A percentile compares a stretch with the other conserved stretches of the same genome.
Conservation (phyloP, 2,329 filamentous ascomycete genomes). For the Arthrobotrys sphaeroides region DNA sequence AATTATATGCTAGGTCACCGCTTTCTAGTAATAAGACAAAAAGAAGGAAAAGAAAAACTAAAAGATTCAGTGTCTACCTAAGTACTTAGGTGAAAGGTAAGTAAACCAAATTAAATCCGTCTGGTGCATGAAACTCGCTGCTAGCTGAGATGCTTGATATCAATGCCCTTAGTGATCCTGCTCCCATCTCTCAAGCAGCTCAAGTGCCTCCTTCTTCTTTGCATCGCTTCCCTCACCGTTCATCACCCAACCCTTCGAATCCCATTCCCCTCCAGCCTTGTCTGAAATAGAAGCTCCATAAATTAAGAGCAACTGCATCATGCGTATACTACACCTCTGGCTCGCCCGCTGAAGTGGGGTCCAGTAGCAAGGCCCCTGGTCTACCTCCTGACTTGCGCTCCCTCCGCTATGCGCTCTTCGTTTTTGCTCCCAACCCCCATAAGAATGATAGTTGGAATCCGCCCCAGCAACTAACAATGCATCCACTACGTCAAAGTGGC, state of each 20-base stretch:
- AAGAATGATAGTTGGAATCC: background rate
- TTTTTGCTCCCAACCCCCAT: background rate
- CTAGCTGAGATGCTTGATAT: background rate
- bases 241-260: conserved; percentile 13
- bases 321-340: background rate
- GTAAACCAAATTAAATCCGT: no score
- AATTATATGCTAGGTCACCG: no score
- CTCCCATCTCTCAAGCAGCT: conserved; percentile 11
- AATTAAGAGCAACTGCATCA: conserved; percentile 15
- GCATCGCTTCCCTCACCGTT: background rate
- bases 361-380: background rate
- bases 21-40: no score
- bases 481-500: conserved; percentile 5
- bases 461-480: conserved; percentile 7
- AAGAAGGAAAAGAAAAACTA: no score
- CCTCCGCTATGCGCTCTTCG: background rate
- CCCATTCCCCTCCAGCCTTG: conserved; percentile 19
- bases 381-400: background rate
- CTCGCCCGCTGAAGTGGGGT: conserved; percentile 19
- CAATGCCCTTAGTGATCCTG: background rate
- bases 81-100: no score
- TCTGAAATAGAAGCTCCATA: conserved; percentile 15
- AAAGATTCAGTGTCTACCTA: no score
- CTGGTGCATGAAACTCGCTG: no score
- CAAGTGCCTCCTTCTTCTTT: background rate